Evolutionary conservation across 2,329 filamentous ascomycete genomes (phyloP).

Genomic region (Volutella citrinella): DNA sequence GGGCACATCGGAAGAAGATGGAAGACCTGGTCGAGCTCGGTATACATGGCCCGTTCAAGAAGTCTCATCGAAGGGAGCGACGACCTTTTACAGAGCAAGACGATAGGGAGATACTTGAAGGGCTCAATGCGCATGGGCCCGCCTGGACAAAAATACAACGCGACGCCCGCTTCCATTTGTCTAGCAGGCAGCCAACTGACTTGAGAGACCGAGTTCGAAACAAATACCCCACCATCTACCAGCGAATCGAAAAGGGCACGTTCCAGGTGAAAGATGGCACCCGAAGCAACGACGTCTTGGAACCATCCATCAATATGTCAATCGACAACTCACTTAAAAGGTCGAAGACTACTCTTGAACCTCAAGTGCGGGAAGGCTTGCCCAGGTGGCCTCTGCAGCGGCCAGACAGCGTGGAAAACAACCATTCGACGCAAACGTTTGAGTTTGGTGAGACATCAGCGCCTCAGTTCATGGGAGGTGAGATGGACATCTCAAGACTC

Average conservation of each 20-base stretch:
- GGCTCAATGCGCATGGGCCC: conserved; percentile 57
- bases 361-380: conserved; percentile 46
- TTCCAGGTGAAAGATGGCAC: conserved; percentile 43
- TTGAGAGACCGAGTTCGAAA: conserved; percentile 62
- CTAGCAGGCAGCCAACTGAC: conserved; percentile 59
- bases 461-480: conserved; percentile 43
- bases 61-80: conserved; percentile 57
- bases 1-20: conserved; percentile 53
- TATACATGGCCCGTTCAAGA: conserved; percentile 60
- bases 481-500: conserved; percentile 62
- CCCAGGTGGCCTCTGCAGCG: conserved; percentile 39
- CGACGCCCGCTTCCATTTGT: conserved; percentile 56
- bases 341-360: conserved; percentile 36
- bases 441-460: conserved; percentile 43
- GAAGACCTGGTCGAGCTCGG: conserved; percentile 56
- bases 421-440: conserved; percentile 29
- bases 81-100: conserved; percentile 61
- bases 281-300: conserved; percentile 42
- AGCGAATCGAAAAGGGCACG: conserved; percentile 52
- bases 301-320: conserved; percentile 49
- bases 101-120: conserved; percentile 59
- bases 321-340: conserved; percentile 45
- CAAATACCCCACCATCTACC: conserved; percentile 59
- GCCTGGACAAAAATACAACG: conserved; percentile 65
- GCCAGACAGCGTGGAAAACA: conserved; percentile 28